These are phyloP conservation scores for Aegilops sharonensis DNA, from an alignment of 176 grass and related monocot species.

Conservation along the genomic window DNA sequence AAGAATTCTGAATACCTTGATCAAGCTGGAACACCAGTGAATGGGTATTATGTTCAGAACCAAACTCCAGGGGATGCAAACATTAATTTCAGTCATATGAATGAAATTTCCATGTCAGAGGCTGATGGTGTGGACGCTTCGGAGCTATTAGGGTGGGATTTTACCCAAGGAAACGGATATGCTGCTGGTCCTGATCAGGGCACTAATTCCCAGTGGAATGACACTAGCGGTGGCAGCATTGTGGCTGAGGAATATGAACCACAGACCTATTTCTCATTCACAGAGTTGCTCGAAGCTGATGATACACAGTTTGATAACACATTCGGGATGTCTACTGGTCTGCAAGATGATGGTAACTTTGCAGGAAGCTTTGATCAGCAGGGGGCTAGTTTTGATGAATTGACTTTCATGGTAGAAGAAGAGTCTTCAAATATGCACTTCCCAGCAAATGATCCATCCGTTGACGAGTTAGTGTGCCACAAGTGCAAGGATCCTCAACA, in stretches of 20 bases:
- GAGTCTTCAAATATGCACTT: conserved; percentile 31
- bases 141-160: conserved; percentile 51
- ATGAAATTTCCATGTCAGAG: conserved; percentile 43
- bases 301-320: conserved; percentile 52
- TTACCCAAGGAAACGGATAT: conserved; percentile 48
- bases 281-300: conserved; percentile 69
- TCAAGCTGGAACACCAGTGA: conserved; percentile 13
- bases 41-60: conserved; percentile 32
- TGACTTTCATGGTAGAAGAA: conserved; percentile 29
- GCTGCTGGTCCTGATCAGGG: conserved; percentile 21
- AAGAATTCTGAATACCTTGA: conserved; percentile 48
- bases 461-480: conserved; percentile 36
- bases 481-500: conserved; percentile 56
- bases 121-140: conserved; percentile 44
- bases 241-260: conserved; percentile 53
- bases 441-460: conserved; percentile 2
- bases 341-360: conserved; percentile 27
- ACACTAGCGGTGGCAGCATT: conserved; percentile 34
- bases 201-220: conserved; percentile 39
- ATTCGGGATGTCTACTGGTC: conserved; percentile 33
- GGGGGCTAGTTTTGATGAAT: conserved; percentile 42
- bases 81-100: conserved; percentile 32
- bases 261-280: conserved; percentile 79
- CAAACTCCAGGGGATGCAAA: conserved; percentile 35
- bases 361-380: conserved; percentile 35